phyloP scores from a whole-genome alignment of 2,329 filamentous ascomycete genomes.

The Scedosporium aurantiacum region DNA sequence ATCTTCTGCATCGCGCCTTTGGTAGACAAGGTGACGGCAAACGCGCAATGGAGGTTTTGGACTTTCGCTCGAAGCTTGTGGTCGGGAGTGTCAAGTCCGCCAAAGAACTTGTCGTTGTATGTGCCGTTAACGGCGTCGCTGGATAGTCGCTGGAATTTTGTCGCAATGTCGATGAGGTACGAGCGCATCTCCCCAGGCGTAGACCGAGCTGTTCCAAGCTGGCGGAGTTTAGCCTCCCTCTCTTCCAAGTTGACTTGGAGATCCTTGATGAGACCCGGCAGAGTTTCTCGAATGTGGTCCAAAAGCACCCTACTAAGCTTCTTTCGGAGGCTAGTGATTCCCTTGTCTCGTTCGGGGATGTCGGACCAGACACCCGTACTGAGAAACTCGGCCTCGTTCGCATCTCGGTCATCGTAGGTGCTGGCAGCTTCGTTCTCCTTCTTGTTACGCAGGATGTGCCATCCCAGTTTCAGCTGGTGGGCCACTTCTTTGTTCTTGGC shows the following conservation, averaged over 20 bases:
- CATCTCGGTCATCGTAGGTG: conserved; percentile 16
- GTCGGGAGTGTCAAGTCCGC: conserved; percentile 9
- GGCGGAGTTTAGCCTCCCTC: conserved; percentile 11
- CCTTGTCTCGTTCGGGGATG: conserved; percentile 18
- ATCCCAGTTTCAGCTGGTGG: conserved; percentile 30
- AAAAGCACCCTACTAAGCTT: conserved; percentile 23
- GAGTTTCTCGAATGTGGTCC: conserved; percentile 17
- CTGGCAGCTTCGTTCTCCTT: conserved; percentile 20
- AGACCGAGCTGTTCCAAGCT: conserved; percentile 14
- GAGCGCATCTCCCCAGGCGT: conserved; percentile 16
- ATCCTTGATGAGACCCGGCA: conserved; percentile 16
- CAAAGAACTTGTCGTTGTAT: conserved; percentile 27
- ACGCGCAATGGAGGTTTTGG: conserved; percentile 18
- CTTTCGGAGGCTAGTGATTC: conserved; percentile 20
- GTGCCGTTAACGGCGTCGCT: conserved; percentile 17
- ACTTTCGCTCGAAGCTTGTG: conserved; percentile 20
- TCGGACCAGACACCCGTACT: conserved; percentile 16
- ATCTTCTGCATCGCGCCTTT: conserved; percentile 15
- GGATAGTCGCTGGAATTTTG: conserved; percentile 21
- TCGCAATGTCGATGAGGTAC: conserved; percentile 24
- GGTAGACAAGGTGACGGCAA: conserved; percentile 16
- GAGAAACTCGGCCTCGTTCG: conserved; percentile 22
- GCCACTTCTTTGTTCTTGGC: conserved; percentile 19
- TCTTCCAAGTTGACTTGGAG: conserved; percentile 16
- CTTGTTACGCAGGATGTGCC: conserved; percentile 43